These are phyloP conservation scores for Pythium periplocum DNA, from an alignment of 352 stramenopile genomes.

Conservation along the genomic window DNA sequence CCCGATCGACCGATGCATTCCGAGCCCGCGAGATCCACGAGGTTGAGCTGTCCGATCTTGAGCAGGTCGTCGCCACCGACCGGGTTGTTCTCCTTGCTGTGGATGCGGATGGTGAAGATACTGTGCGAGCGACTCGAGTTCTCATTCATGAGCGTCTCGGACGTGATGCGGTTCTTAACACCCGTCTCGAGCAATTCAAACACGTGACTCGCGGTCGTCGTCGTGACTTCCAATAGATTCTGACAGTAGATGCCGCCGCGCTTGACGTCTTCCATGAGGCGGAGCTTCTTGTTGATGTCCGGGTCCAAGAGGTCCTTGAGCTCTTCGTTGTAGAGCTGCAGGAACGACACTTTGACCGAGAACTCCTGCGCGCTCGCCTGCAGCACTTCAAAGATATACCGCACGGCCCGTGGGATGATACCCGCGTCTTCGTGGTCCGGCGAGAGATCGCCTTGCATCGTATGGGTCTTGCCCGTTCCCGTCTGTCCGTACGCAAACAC, in stretches of 20 bases:
- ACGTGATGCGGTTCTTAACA: slow-evolving; percentile 90
- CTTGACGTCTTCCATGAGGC: slow-evolving; percentile 87
- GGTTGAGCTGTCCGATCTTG: slow-evolving; percentile 92
- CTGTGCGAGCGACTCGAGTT: slow-evolving; percentile 97
- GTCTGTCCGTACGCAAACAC: slow-evolving; percentile 98
- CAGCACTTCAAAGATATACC: slow-evolving; percentile 94
- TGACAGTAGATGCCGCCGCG: slow-evolving; percentile 85
- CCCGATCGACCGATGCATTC: slow-evolving; percentile 91
- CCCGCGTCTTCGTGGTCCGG: slow-evolving; percentile 84
- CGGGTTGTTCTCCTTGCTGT: slow-evolving; percentile 92
- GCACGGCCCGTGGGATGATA: slow-evolving; percentile 93
- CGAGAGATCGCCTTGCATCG: slow-evolving; percentile 94
- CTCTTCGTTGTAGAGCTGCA: slow-evolving; percentile 99
- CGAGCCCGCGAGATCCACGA: slow-evolving; percentile 97
- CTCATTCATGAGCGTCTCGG: slow-evolving; percentile 94
- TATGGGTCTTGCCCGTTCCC: slow-evolving; percentile 98
- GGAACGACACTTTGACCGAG: slow-evolving; percentile 93
- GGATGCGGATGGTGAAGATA: slow-evolving; percentile 97
- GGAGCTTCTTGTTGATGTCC: slow-evolving; percentile 75
- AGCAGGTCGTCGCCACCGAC: slow-evolving; percentile 82
- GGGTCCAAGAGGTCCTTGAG: slow-evolving; percentile 90
- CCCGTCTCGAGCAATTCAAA: slow-evolving; percentile 86
- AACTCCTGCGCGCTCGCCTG: slow-evolving; percentile 88
- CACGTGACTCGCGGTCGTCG: slow-evolving; percentile 72
- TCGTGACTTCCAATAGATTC: slow-evolving; percentile 88